Evolutionary conservation across 805 yeast genomes (phyloP).

Genomic region (Yarrowia keelungensis): DNA sequence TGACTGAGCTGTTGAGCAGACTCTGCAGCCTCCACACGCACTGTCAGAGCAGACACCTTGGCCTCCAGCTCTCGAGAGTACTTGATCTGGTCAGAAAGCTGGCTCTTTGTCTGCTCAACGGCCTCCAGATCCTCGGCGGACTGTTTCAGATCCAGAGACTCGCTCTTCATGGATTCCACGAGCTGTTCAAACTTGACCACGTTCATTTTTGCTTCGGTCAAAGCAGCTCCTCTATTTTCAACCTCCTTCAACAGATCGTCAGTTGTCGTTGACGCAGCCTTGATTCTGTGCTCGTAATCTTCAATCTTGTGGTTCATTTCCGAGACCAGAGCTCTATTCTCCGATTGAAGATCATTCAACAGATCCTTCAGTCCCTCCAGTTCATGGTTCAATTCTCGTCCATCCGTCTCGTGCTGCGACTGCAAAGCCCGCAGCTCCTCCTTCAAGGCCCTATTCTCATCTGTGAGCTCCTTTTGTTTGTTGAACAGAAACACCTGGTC

Average conservation of each 20-base stretch:
- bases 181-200: conserved; percentile 42
- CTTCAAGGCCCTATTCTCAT: conserved; percentile 45
- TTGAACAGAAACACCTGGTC: conserved; percentile 52
- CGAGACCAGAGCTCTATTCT: conserved; percentile 6
- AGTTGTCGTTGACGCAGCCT: conserved; percentile 20
- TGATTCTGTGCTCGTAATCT: conserved; percentile 35
- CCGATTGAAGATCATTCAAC: conserved; percentile 2
- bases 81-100: conserved; percentile 53
- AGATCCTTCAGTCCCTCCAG: conserved; percentile 21
- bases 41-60: conserved; percentile 60
- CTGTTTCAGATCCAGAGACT: conserved; percentile 18
- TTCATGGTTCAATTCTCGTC: conserved; percentile 16
- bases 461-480: conserved; percentile 49
- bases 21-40: conserved; percentile 59
- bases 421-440: conserved; percentile 45
- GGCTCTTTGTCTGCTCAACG: conserved; percentile 42
- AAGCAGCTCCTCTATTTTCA: conserved; percentile 19
- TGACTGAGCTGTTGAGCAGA: conserved; percentile 57
- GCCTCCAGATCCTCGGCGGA: conserved; percentile 40
- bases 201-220: conserved; percentile 25
- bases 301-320: conserved; percentile 33
- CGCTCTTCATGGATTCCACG: conserved; percentile 28
- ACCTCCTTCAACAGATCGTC: conserved; percentile 39
- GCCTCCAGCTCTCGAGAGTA: conserved; percentile 59
- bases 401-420: conserved; percentile 41